Conservation (phyloP, 2,329 filamentous ascomycete species). For the Dryadomyces quercus-mongolicae region DNA sequence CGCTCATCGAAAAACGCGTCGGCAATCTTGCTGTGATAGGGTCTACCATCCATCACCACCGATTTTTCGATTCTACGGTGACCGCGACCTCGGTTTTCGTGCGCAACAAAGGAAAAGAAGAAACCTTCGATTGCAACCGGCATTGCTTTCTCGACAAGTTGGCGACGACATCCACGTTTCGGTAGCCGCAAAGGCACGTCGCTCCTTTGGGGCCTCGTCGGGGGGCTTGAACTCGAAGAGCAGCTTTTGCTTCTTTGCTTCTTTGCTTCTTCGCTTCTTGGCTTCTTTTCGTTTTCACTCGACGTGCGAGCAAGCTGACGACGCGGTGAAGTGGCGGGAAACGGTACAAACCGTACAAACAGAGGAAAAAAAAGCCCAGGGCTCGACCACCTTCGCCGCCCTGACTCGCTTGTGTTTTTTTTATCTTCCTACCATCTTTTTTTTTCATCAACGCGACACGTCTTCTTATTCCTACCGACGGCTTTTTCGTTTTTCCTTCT, state of each 20-base stretch:
- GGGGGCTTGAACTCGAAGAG: constrained; percentile 6
- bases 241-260: background rate
- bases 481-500: background rate
- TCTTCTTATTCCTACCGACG: background rate
- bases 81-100: background rate
- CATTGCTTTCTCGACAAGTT: constrained; percentile 23
- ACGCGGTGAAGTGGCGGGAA: background rate
- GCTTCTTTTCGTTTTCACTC: background rate
- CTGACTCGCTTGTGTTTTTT: background rate
- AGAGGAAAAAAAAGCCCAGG: background rate
- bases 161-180: constrained; percentile 29
- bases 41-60: background rate
- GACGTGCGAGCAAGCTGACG: background rate
- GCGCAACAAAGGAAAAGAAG: background rate
- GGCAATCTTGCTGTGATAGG: constrained; percentile 25
- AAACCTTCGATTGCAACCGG: background rate
- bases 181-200: constrained; percentile 16
- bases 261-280: background rate
- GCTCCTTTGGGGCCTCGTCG: constrained; percentile 24
- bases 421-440: background rate
- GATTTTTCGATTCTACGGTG: constrained; percentile 2
- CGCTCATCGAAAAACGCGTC: constrained; percentile 42
- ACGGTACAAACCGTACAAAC: background rate
- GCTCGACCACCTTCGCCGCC: background rate
- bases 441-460: background rate